phyloP scores from a whole-genome alignment of 169 alveolate species.

The Plasmodium knowlesi region DNA sequence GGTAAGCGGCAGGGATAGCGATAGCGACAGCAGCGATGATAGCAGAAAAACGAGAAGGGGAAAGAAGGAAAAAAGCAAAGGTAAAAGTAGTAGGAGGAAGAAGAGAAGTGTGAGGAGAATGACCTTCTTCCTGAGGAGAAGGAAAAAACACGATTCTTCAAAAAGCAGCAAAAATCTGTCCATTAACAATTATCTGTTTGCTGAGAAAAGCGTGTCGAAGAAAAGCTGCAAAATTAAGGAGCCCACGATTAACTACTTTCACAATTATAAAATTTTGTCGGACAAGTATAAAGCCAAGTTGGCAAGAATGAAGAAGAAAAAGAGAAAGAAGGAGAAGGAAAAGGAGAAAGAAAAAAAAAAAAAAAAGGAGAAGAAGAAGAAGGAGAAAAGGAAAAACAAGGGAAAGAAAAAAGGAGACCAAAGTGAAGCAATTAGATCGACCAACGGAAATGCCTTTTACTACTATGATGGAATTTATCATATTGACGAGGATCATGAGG shows the following conservation, averaged over 20 bases:
- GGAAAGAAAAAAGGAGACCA: not conserved
- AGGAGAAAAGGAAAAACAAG: not conserved
- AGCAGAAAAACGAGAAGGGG: not conserved
- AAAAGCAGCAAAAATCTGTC: not conserved
- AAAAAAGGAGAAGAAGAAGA: not conserved
- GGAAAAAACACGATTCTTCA: not conserved
- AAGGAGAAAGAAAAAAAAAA: not conserved
- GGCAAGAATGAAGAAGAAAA: not conserved
- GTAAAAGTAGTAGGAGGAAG: not conserved
- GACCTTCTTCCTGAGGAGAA: not conserved
- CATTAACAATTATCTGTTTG: not conserved
- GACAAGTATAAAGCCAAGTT: not conserved
- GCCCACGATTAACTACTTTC: not conserved
- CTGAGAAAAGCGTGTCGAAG: not conserved
- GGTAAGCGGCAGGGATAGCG: not conserved
- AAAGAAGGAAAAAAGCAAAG: not conserved
- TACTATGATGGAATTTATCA: not conserved
- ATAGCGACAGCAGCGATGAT: not conserved
- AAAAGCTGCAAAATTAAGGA: not conserved
- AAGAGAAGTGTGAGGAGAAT: not conserved
- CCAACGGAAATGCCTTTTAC: not conserved
- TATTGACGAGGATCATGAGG: not conserved
- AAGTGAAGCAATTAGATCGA: not conserved
- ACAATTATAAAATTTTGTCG: conserved; percentile 4
- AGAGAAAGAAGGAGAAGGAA: not conserved